Evolutionary conservation across 768 basidiomycete species (phyloP), one percentile per base, ranked within the genome.

Genomic region (Lentinus brumalis): DNA sequence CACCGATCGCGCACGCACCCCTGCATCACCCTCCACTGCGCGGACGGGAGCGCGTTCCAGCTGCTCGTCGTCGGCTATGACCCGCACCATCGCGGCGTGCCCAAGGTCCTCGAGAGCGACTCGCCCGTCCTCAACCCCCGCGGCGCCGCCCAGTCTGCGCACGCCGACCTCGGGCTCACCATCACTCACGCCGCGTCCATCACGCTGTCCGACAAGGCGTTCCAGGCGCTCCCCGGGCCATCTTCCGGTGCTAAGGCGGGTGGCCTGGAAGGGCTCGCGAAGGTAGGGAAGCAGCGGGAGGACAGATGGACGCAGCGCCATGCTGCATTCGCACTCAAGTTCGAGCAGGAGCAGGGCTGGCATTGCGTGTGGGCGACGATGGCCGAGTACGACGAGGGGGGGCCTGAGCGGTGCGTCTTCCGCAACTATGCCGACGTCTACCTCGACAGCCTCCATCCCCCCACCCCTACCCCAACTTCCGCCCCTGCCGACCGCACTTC

Each of bases 301-400:
- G 61, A 69, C 50, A 67, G 69, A 32, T 82, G 81, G 81, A 77
- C 79, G 67, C 80, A 83, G 67, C 71, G 74, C 30, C 81, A 83
- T 66, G 71, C 76, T 29, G 80, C 69, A 9, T 73, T 87, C 21
- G 86, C 83, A 21, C 74, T 87, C 73, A 85, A 84, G 63, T 85
- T 85, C 60, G 69, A 74, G 44, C 80, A 77, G 70, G 73, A 77
- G 42, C 69, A 69, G n/a, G 67, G 73, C 10, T 88, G 86, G 86
- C 83, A 86, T 59, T 86, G 84, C 70, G 79, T 88, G 39, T 88
- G 83, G 84, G 86, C 85, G n/a, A 79, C 78, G 30, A 76, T 86
- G 60, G 75, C 79, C 26, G 86, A 87, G 62, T 76, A 80, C 60
- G 80, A 85, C 67, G 69, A 73, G 32, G 52, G 63, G 14, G 68